phyloP scores from a whole-genome alignment of 306 rosid genomes.

The Alnus glutinosa region DNA sequence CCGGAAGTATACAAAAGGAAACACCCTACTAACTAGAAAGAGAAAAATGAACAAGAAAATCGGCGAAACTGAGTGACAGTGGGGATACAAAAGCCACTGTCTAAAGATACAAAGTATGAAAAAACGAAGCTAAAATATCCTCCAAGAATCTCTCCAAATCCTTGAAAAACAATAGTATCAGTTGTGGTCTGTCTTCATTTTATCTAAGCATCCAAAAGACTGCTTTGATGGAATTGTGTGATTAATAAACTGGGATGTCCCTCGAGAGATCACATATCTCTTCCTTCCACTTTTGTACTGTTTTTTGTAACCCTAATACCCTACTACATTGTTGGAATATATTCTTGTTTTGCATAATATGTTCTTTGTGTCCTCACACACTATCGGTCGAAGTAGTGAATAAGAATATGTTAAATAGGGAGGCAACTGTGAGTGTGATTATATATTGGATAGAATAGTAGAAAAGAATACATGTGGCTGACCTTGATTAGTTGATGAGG shows the following conservation, averaged over 20 bases:
- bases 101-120: no score
- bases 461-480: neutral
- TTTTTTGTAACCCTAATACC: neutral
- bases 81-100: no score
- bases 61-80: no score
- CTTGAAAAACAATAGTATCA: neutral
- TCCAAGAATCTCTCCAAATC: no score
- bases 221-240: neutral
- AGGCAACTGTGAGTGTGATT: neutral
- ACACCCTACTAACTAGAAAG: no score
- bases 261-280: neutral
- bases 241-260: neutral
- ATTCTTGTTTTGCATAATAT: neutral
- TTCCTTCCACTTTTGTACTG: neutral
- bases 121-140: no score
- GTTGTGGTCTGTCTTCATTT: constrained; percentile 1
- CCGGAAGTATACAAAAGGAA: no score
- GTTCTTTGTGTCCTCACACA: neutral
- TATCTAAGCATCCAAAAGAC: neutral
- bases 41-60: no score
- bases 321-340: neutral
- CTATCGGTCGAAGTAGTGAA: neutral
- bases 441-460: neutral
- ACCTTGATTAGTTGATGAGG: neutral
- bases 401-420: neutral